Evolutionary conservation across 2,329 filamentous ascomycete genomes (phyloP).

Genomic region (Cladosporium sp.): DNA sequence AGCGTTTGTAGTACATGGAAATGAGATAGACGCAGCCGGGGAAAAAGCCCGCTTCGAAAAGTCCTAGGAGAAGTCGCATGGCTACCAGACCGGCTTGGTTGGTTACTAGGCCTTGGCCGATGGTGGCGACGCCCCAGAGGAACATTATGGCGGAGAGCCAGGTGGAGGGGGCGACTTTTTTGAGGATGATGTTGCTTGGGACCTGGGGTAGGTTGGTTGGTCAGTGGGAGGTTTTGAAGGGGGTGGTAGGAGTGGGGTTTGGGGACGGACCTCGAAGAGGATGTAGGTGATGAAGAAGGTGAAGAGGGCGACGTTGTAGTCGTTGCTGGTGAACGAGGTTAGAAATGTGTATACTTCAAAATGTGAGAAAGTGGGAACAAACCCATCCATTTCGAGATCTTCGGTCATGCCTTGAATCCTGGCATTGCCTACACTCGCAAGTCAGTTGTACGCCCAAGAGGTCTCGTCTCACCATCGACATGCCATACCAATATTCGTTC

Average conservation of each 20-base stretch:
- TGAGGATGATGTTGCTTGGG: constrained; percentile 18
- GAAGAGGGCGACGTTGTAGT: constrained; percentile 37
- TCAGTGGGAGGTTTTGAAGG: not conserved
- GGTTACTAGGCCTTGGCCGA: constrained; percentile 31
- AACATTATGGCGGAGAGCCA: constrained; percentile 35
- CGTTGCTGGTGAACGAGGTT: constrained; percentile 26
- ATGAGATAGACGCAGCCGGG: constrained; percentile 29
- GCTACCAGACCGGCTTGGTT: constrained; percentile 30
- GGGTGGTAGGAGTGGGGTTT: too few species aligned
- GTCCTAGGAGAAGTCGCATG: constrained; percentile 29
- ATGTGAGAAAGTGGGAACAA: constrained; percentile 20
- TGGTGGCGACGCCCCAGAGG: constrained; percentile 34
- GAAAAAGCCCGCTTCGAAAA: constrained; percentile 34
- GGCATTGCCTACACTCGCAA: constrained; percentile 30
- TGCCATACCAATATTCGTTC: constrained; percentile 6
- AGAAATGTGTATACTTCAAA: too few species aligned
- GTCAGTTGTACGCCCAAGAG: not conserved
- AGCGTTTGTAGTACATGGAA: constrained; percentile 38
- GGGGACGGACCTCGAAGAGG: constrained; percentile 24
- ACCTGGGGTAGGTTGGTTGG: constrained; percentile 16
- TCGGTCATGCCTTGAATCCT: constrained; percentile 35
- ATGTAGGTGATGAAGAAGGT: constrained; percentile 33
- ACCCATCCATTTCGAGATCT: constrained; percentile 35
- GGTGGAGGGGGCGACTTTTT: constrained; percentile 32
- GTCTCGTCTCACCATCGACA: not conserved